A percentile compares a stretch with the other conserved stretches of the same genome.
Evolutionary conservation across 495 filamentous ascomycete species (phyloP).

Genomic region (Lasiosphaeria hispida): DNA sequence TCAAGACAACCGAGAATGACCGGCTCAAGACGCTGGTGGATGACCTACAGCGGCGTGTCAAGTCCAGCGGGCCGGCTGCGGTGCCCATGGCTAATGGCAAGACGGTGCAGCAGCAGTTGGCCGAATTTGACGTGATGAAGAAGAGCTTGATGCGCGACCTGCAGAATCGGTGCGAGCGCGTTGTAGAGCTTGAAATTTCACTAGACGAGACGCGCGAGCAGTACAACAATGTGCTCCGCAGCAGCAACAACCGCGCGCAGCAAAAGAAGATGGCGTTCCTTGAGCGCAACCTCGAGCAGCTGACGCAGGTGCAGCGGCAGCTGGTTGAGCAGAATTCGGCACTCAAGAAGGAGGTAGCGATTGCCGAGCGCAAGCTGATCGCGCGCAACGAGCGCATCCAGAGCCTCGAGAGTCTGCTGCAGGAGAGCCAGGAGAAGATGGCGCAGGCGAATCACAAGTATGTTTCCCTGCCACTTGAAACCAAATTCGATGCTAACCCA

Average conservation of each 20-base stretch:
- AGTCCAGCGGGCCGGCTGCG: slow-evolving; percentile 48
- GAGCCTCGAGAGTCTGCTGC: slow-evolving; percentile 83
- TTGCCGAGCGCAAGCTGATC: slow-evolving; percentile 94
- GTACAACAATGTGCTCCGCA: slow-evolving; percentile 95
- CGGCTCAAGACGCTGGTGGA: slow-evolving; percentile 71
- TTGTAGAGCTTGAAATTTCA: slow-evolving; percentile 96
- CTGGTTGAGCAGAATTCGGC: slow-evolving; percentile 95
- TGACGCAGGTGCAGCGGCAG: slow-evolving; percentile 95
- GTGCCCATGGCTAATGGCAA: slow-evolving; percentile 69
- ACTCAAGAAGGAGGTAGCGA: slow-evolving; percentile 98
- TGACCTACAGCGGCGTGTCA: slow-evolving; percentile 69
- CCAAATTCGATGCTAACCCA: not conserved
- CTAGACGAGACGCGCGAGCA: slow-evolving; percentile 96
- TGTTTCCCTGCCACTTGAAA: slow-evolving; percentile 30
- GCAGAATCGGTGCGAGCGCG: slow-evolving; percentile 95
- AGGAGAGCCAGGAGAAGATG: slow-evolving; percentile 96
- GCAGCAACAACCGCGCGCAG: slow-evolving; percentile 94
- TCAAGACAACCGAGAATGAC: slow-evolving; percentile 73
- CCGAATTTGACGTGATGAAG: slow-evolving; percentile 99
- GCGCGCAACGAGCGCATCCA: slow-evolving; percentile 95
- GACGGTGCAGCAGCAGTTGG: slow-evolving; percentile 94
- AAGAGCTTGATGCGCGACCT: slow-evolving; percentile 98
- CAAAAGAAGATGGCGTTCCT: slow-evolving; percentile 99
- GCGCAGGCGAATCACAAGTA: slow-evolving; percentile 94
- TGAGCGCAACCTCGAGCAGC: slow-evolving; percentile 95